Base-by-base conservation (phyloP, 306 rosid species). In the Luffa acutangula region DNA sequence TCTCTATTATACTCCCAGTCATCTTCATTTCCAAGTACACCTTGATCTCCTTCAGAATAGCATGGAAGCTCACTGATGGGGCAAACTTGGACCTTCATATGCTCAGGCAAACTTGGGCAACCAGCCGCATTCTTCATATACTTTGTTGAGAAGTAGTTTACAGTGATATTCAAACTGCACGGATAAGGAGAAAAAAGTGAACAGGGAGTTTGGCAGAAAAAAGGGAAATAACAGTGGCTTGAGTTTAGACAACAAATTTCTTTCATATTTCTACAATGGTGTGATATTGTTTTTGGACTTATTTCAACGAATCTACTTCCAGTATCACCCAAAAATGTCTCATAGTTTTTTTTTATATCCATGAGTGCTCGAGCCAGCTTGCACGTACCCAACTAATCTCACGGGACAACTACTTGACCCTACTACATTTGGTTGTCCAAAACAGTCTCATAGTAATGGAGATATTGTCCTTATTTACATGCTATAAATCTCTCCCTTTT, bases 131-230 rank as follows among this genome's bases (percentile, higher is more conserved):
- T 93, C 18, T 86, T 86, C 73, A 76, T 89, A 84, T 91, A 88
- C 87, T 90, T 90, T 1, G 96, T 96, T 17, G 99, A 96, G 82
- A 96, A 89, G 80, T 82, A 93, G 91, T 91, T 93, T 37, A 96
- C 88, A 0, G 92, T 91, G 83, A 91, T 78, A 83, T 91, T 86
- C 93, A 96, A 83, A 86, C 99, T 96, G 86, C 77, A 69, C 58
- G 81, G 69, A 76, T 8, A 83, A 71, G 81, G 53, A 78, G 5
- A 82, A 62, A 83, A 74, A 65, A 34, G 15, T 20, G 78, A 81
- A 59, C 48, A 17, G 20, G 11, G 36, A 63, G 36, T 13, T 59
- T 41, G 73, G 25, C 41, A 43, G 48, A 65, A 12, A 15, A 65
- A 39, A 56, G n/a, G n/a, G 25, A 65, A 33, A 65, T 31, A 37